Base-by-base conservation (phyloP, 2,329 filamentous ascomycete species). In the Scedosporium aurantiacum region DNA sequence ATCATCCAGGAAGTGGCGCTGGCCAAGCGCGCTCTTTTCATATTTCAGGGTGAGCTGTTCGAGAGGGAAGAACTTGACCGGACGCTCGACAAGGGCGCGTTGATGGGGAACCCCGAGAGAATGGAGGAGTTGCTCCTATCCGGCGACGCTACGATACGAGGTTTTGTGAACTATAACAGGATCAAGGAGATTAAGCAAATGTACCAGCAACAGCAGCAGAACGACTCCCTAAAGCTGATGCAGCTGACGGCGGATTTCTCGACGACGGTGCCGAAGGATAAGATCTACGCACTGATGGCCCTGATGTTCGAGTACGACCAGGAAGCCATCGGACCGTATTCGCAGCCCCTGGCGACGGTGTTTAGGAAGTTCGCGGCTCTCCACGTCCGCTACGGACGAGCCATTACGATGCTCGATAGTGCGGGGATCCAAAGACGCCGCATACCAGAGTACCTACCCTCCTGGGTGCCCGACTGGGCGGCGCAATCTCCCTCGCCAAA, bases 1-100 rank as follows among this genome's bases (percentile, higher is more conserved):
- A 63, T 64, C 41, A 62, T 67, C 10, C 65, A 66, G 60, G 66
- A 67, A 47, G 62, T 65, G 5, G 65, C 64, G 4, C 25, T 66
- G 5, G 52, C 43, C 2, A 65, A 63, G 43, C 50, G 50, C 18
- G 50, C 50, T 4, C n/a, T 14, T 6, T 54, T 54, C 50, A 57
- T 28, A 1, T 56, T 65, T 5, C 8, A 58, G n/a, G 54, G 61
- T 12, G 60, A 64, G n/a, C 4, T 63, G 1, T 37, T 63, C 8
- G 18, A 41, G 4, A 5, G 55, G 21, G 60, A 58, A 10, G n/a
- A 58, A 3, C 57, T 58, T 1, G 57, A 58, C 43, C 14, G 27
- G 16, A 23, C 27, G 43, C 57, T 58, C 10, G 57, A 58, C 57
- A 23, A 18, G 27, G 10, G 32, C 8, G 37, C 27, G 25, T 16